Evolutionary conservation across 1,284 basidiomycete genomes (phyloP).

Genomic region (Melampsora abietis-canadensis): DNA sequence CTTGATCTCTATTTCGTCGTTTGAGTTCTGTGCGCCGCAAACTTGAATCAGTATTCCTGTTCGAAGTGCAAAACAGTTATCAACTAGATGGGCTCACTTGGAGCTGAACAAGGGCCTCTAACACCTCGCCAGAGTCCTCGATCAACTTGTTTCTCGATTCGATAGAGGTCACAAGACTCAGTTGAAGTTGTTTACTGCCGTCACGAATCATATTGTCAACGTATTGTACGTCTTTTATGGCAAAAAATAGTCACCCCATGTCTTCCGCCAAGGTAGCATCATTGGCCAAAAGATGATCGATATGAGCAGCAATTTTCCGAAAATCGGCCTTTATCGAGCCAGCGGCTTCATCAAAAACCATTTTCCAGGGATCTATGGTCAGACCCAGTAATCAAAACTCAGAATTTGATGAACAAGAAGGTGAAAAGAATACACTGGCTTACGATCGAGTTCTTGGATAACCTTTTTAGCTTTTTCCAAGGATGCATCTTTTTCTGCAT

Average conservation of each 20-base stretch:
- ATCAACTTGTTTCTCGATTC: background rate
- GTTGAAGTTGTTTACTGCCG: background rate
- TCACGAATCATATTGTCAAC: background rate
- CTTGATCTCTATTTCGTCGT: background rate
- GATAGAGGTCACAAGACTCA: background rate
- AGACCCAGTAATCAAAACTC: background rate
- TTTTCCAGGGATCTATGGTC: conserved; percentile 4
- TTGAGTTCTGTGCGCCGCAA: background rate
- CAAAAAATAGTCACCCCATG: background rate
- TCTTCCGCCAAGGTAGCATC: conserved; percentile 1
- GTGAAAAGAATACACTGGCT: background rate
- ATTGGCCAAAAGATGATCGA: background rate
- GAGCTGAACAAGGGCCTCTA: background rate
- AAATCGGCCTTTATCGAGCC: background rate
- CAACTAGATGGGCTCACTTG: background rate
- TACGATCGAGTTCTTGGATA: background rate
- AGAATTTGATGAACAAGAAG: background rate
- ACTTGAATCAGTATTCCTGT: background rate
- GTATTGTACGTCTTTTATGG: background rate
- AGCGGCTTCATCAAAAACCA: conserved; percentile 3
- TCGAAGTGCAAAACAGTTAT: background rate
- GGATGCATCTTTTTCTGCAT: background rate
- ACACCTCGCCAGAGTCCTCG: background rate
- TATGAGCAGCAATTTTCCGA: background rate
- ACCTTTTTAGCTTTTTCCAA: background rate